These are phyloP conservation scores for Sphaerulina vaccinii DNA, from an alignment of 2,329 filamentous ascomycete genomes.

Conservation along the genomic window DNA sequence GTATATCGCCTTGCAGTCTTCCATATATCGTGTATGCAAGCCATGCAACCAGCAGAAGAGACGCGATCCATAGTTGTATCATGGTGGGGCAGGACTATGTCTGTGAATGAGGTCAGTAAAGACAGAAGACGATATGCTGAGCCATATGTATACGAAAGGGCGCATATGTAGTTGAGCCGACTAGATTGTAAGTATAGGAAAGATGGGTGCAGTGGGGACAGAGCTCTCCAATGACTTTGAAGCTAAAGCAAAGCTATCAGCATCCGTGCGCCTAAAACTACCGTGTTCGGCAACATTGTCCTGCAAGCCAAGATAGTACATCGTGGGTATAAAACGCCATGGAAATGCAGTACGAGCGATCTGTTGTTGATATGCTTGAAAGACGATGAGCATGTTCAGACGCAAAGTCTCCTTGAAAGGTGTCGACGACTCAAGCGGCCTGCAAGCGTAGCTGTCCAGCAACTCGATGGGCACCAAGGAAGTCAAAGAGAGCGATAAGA, in stretches of 20 bases:
- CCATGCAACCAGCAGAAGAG: not conserved
- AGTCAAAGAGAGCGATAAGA: conserved; percentile 25
- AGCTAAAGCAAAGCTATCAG: conserved; percentile 5
- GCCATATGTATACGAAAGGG: too few species aligned
- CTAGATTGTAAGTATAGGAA: not conserved
- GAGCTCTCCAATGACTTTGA: conserved; percentile 9
- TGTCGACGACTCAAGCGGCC: not conserved
- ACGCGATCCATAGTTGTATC: not conserved
- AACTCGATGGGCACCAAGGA: conserved; percentile 24
- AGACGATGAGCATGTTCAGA: not conserved
- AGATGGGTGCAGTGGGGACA: not conserved
- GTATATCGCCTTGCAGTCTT: not conserved
- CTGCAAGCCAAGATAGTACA: not conserved
- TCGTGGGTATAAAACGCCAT: not conserved
- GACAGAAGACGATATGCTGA: not conserved
- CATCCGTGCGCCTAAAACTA: conserved; percentile 11
- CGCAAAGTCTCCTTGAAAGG: not conserved
- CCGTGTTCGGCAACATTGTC: conserved; percentile 9
- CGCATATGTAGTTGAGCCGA: too few species aligned
- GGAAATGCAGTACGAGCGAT: not conserved
- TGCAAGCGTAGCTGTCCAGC: conserved; percentile 18
- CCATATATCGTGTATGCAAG: not conserved
- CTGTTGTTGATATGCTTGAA: too few species aligned
- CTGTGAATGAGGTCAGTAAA: not conserved
- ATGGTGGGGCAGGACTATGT: not conserved